phyloP scores from a whole-genome alignment of 1,284 basidiomycete species.

The Microbotryomycetes sp. region DNA sequence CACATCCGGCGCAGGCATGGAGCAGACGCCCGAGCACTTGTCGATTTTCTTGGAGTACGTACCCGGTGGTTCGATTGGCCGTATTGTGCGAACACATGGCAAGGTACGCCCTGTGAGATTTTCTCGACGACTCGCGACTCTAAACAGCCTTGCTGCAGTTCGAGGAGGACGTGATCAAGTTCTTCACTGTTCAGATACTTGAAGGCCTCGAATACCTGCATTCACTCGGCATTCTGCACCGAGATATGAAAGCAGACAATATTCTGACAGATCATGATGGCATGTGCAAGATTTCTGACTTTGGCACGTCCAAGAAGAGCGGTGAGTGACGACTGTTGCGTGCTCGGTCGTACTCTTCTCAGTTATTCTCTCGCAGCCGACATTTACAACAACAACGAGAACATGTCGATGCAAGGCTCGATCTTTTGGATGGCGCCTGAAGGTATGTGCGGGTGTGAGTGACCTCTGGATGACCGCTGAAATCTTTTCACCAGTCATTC shows the following conservation, averaged over 20 bases:
- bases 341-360: neutral
- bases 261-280: constrained; percentile 91
- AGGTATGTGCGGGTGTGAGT: constrained; percentile 30
- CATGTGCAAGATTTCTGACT: constrained; percentile 96
- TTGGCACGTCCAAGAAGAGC: constrained; percentile 86
- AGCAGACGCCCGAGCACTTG: constrained; percentile 79
- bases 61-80: constrained; percentile 91
- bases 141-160: constrained; percentile 57
- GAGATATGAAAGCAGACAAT: constrained; percentile 98
- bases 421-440: constrained; percentile 99
- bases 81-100: constrained; percentile 83
- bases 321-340: neutral
- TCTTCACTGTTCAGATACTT: constrained; percentile 86
- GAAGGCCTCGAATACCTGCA: constrained; percentile 90
- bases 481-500: constrained; percentile 52
- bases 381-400: constrained; percentile 70
- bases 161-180: constrained; percentile 84
- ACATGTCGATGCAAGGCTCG: constrained; percentile 79
- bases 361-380: constrained; percentile 49
- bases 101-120: too few relatives aligned
- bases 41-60: constrained; percentile 99
- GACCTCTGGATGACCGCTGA: neutral
- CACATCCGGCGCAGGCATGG: constrained; percentile 50
- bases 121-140: too few relatives aligned
- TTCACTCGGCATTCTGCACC: constrained; percentile 80